Evolutionary conservation across 257 asterid genomes (phyloP).

Genomic region (Primulina eburnea): DNA sequence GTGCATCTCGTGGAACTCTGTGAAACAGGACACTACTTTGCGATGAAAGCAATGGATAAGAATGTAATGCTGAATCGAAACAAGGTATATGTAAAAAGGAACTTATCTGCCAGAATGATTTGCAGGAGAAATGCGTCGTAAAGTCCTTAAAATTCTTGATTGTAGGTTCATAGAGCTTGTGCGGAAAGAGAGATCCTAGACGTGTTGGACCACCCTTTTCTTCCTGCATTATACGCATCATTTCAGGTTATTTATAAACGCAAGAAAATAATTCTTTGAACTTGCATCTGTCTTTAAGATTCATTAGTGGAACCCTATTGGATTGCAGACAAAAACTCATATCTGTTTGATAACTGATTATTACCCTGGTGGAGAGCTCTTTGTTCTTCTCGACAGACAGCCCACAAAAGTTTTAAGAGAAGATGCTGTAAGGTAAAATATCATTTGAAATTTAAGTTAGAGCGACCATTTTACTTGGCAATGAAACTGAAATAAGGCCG

Average conservation of each 20-base stretch:
- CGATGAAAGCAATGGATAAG: constrained; percentile 99
- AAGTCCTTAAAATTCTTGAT: not conserved
- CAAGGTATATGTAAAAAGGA: constrained; percentile 50
- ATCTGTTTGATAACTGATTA: constrained; percentile 88
- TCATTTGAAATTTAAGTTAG: not conserved
- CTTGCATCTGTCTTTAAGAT: not conserved
- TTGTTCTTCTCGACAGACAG: constrained; percentile 80
- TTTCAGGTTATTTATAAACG: constrained; percentile 63
- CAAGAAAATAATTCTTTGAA: not conserved
- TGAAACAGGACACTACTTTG: constrained; percentile 74
- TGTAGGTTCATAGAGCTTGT: constrained; percentile 98
- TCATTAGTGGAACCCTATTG: not conserved
- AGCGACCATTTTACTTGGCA: not conserved
- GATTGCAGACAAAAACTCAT: constrained; percentile 85
- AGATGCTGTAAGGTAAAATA: constrained; percentile 73
- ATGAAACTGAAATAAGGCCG: constrained; percentile 20
- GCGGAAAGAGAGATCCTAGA: constrained; percentile 97
- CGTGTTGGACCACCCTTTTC: constrained; percentile 97
- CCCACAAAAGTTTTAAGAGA: constrained; percentile 81
- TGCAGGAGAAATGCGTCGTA: not conserved
- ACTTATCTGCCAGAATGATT: not conserved
- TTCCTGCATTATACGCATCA: constrained; percentile 97
- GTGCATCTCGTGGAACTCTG: constrained; percentile 91
- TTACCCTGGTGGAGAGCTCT: constrained; percentile 93
- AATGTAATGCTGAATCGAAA: constrained; percentile 82